These are phyloP conservation scores for Fragaria ananassa DNA, from an alignment of 306 rosid genomes.

Conservation along the genomic window DNA sequence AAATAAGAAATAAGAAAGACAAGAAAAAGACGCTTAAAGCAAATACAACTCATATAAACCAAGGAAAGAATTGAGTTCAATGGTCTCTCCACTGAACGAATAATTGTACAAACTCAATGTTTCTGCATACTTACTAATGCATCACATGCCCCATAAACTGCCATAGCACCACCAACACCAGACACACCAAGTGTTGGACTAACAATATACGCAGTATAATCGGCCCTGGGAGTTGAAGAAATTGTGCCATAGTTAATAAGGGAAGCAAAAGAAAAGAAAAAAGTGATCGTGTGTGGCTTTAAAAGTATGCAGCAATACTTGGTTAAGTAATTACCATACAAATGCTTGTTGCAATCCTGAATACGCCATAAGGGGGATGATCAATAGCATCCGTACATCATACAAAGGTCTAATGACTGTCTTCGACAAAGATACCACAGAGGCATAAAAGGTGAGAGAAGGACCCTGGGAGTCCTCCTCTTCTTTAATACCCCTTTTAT, in stretches of 20 bases:
- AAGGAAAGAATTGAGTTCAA: neutral
- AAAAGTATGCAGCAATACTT: constrained; percentile 27
- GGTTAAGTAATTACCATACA: constrained; percentile 69
- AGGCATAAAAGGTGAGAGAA: constrained; percentile 38
- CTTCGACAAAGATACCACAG: constrained; percentile 50
- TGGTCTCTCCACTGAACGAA: neutral
- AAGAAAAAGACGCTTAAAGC: neutral
- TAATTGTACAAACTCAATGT: neutral
- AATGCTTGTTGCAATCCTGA: constrained; percentile 97
- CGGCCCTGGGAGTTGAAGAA: constrained; percentile 57
- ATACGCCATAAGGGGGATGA: constrained; percentile 85
- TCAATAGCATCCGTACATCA: constrained; percentile 67
- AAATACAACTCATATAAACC: neutral
- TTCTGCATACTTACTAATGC: constrained; percentile 69
- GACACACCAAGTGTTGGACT: constrained; percentile 82
- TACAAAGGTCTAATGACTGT: constrained; percentile 53
- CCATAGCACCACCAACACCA: constrained; percentile 96
- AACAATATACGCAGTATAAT: constrained; percentile 70
- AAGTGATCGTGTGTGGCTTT: constrained; percentile 10
- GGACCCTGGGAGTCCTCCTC: constrained; percentile 35
- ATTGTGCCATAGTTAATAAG: constrained; percentile 17
- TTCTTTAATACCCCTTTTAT: constrained; percentile 44
- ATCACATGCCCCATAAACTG: constrained; percentile 89
- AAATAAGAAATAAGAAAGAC: neutral
- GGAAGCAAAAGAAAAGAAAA: constrained; percentile 11